Evolutionary conservation across 371 early-diverging fungal species (phyloP), one percentile per base, ranked within the genome.

Genomic region (Circinella minor): DNA sequence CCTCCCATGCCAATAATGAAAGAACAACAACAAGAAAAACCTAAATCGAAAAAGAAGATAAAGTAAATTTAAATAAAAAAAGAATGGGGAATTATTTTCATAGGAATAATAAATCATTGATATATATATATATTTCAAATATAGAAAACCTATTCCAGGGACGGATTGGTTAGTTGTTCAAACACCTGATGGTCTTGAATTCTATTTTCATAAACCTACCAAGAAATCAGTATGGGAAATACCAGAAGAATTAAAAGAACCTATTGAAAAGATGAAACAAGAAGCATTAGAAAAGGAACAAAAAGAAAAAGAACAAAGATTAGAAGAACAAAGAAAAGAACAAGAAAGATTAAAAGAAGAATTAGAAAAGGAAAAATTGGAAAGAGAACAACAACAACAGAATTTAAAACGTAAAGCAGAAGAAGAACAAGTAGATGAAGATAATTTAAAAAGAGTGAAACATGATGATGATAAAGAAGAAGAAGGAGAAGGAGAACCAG

Each of bases 101-200:
- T 13, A 5, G 36, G 57, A 57, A 6, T 43, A 9, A 11, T 7
- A 27, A 15, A 51, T 1, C 15, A 51, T 27, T 27, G 27, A 27
- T 27, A 27, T 27, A n/a, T 15, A 13, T 15, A 51, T 51, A 8
- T 51, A 8, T n/a, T 1, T n/a, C 6, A 8, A 6, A 54, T 13
- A 55, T 13, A 57, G 91, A 65, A 87, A 83, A 36, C 85, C 82
- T 61, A 88, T 95, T 49, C 88, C 92, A 51, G 85, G 87, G n/a
- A 87, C 92, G 1, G 73, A 78, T 6, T 95, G 95, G 95, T 83
- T 87, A 59, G 86, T 95, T 67, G 89, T 93, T 0, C 80, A 83
- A 63, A 94, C 94, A n/a, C 83, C 78, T 43, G 79, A 81, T 27
- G 90, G 91, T 34, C 86, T 91, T 62, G 93, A 94, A 36, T 94